Evolutionary conservation across 2,329 filamentous ascomycete species (phyloP).

Genomic region (Shiraia sp.): DNA sequence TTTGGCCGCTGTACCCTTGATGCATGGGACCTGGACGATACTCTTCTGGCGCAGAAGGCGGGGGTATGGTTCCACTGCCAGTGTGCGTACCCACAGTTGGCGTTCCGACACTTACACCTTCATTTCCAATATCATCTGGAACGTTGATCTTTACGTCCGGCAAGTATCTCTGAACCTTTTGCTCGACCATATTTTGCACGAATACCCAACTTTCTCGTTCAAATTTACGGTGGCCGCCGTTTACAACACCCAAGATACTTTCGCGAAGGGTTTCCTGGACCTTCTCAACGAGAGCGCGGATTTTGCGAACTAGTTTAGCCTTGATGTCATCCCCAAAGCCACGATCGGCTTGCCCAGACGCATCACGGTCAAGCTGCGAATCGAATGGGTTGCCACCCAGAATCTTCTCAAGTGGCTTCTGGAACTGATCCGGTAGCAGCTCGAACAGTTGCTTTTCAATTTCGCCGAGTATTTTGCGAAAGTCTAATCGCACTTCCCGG

Average conservation of each 20-base stretch:
- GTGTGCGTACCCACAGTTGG: slow-evolving; percentile 17
- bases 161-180: slow-evolving; percentile 34
- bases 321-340: slow-evolving; percentile 37
- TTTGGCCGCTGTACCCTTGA: slow-evolving; percentile 5
- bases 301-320: slow-evolving; percentile 27
- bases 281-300: slow-evolving; percentile 31
- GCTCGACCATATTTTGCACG: slow-evolving; percentile 35
- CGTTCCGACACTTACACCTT: slow-evolving; percentile 32
- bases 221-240: slow-evolving; percentile 35
- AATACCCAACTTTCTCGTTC: slow-evolving; percentile 37
- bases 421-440: slow-evolving; percentile 32
- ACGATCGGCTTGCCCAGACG: slow-evolving; percentile 23
- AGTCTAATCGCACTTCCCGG: slow-evolving; percentile 34
- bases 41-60: slow-evolving; percentile 6
- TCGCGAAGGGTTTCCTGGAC: slow-evolving; percentile 35
- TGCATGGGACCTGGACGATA: slow-evolving; percentile 6
- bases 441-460: slow-evolving; percentile 38
- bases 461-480: slow-evolving; percentile 31
- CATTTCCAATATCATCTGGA: slow-evolving; percentile 36
- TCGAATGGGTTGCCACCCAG: slow-evolving; percentile 37
- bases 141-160: slow-evolving; percentile 36
- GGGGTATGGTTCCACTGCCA: slow-evolving; percentile 12
- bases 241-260: slow-evolving; percentile 35
- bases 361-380: slow-evolving; percentile 32
- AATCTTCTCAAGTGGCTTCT: slow-evolving; percentile 33